Percentiles rank a stretch among this genome's conserved stretches.
These are phyloP conservation scores for Globisporangium viniferum DNA, from an alignment of 352 stramenopile species.

Conservation along the genomic window DNA sequence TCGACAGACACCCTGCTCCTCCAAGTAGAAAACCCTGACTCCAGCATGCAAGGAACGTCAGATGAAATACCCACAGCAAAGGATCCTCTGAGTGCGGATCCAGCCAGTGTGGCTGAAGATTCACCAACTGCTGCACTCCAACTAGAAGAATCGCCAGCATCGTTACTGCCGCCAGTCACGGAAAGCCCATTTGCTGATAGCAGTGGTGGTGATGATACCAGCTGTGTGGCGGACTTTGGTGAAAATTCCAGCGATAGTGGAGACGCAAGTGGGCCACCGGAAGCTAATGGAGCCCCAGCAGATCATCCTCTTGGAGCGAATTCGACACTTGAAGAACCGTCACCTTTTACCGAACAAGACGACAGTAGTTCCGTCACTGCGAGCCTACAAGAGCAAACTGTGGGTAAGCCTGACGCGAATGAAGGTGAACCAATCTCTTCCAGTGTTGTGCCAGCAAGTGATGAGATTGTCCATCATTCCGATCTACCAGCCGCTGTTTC, in stretches of 20 bases:
- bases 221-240: background rate
- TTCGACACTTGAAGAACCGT: background rate
- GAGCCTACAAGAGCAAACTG: background rate
- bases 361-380: background rate
- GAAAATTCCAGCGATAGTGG: background rate
- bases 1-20: background rate
- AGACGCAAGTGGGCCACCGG: background rate
- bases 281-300: background rate
- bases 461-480: background rate
- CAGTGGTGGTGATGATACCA: background rate
- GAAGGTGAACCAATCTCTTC: background rate
- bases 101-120: background rate
- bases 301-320: background rate
- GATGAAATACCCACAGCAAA: background rate
- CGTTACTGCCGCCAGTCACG: background rate
- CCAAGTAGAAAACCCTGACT: background rate
- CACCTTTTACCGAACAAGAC: background rate
- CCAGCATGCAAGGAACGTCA: background rate
- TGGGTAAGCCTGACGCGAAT: background rate
- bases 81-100: background rate
- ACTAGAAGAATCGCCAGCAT: background rate
- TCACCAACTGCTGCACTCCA: background rate
- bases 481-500: background rate
- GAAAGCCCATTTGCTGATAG: background rate
- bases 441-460: background rate